A percentile compares a stretch with the other conserved stretches of the same genome.
These are phyloP conservation scores for Suillus bovinus DNA, from an alignment of 768 basidiomycete genomes.

Conservation along the genomic window DNA sequence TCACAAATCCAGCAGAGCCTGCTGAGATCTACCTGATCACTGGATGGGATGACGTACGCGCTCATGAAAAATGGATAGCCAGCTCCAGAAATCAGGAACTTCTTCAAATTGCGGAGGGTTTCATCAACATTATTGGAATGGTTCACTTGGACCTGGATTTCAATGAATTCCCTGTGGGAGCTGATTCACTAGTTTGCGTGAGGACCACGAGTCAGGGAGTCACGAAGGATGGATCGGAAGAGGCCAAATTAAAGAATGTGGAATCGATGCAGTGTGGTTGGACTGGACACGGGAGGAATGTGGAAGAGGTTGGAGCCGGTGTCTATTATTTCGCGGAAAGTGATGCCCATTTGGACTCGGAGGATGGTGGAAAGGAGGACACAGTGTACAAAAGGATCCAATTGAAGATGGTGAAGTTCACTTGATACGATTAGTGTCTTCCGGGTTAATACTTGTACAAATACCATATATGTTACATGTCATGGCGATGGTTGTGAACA, in stretches of 20 bases:
- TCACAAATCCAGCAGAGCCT: slow-evolving; percentile 22
- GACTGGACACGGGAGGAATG: slow-evolving; percentile 18
- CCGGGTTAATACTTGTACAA: not conserved
- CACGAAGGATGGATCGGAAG: not conserved
- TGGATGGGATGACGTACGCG: slow-evolving; percentile 43
- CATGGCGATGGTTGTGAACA: not conserved
- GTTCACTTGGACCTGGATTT: slow-evolving; percentile 44
- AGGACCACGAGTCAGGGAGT: slow-evolving; percentile 12
- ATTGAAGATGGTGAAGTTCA: slow-evolving; percentile 15
- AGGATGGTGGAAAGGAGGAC: not conserved
- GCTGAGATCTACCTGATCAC: slow-evolving; percentile 39
- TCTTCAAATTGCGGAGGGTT: slow-evolving; percentile 29
- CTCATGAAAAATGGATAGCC: slow-evolving; percentile 44
- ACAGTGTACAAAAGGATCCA: not conserved
- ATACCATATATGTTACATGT: not conserved
- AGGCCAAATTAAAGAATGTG: not conserved
- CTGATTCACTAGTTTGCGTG: slow-evolving; percentile 10
- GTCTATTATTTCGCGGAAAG: slow-evolving; percentile 17
- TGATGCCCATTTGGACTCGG: not conserved
- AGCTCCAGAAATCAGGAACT: slow-evolving; percentile 42
- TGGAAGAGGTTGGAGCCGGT: slow-evolving; percentile 10
- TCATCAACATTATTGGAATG: slow-evolving; percentile 36
- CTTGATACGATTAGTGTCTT: not conserved
- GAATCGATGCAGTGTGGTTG: not conserved
- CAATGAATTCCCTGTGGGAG: slow-evolving; percentile 24